Evolutionary conservation across 2,329 filamentous ascomycete genomes (phyloP).

Genomic region (Venturia carpophila): DNA sequence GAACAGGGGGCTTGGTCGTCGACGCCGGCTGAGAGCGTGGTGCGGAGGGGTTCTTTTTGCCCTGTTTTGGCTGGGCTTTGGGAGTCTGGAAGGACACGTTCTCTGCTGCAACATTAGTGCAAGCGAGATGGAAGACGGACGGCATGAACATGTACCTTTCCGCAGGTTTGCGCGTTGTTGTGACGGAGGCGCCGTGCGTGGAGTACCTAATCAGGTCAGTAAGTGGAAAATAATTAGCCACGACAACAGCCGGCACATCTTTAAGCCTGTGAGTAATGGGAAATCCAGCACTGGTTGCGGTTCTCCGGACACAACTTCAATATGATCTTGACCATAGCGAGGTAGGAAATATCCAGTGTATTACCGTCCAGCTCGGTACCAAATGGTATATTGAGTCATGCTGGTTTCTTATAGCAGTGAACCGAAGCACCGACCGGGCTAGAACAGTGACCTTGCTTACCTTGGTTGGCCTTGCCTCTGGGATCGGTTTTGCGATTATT

Average conservation of each 20-base stretch:
- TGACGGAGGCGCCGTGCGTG: not conserved
- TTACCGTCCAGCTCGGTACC: not conserved
- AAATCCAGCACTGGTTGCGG: not conserved
- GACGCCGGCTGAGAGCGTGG: not conserved
- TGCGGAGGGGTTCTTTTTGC: not conserved
- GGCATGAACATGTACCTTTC: constrained; percentile 5
- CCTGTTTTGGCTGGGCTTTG: constrained; percentile 7
- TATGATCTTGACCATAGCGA: not conserved
- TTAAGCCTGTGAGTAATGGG: not conserved
- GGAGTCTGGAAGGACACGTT: not conserved
- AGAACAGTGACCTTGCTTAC: not conserved
- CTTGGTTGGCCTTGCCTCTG: constrained; percentile 2
- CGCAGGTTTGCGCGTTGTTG: constrained; percentile 8
- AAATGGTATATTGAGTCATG: not conserved
- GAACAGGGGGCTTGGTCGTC: not conserved
- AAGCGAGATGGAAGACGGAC: not conserved
- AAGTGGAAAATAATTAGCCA: not conserved
- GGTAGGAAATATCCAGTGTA: not conserved
- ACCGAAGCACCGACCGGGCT: not conserved
- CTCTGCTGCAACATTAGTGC: not conserved
- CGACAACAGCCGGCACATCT: not conserved
- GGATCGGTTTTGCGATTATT: constrained; percentile 4
- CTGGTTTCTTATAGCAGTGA: not conserved
- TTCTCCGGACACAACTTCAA: not conserved
- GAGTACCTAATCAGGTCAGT: not conserved